phyloP scores from a whole-genome alignment of 768 basidiomycete species.

The Phaeolepiota aurea region DNA sequence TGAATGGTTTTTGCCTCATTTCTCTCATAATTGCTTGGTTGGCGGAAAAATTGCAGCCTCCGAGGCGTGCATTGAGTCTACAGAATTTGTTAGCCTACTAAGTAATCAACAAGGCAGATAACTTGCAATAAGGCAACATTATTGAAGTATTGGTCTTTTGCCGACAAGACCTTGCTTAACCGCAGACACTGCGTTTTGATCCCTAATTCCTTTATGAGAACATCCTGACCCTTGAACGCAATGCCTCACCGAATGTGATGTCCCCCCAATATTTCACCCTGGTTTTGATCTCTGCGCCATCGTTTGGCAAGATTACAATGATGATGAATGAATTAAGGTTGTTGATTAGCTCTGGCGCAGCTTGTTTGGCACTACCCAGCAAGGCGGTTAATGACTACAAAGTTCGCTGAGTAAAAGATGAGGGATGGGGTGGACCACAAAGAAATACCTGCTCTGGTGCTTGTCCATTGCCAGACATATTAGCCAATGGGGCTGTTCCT shows the following conservation, averaged over 20 bases:
- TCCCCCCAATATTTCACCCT: slow-evolving; percentile 54
- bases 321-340: slow-evolving; percentile 20
- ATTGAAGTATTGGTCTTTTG: slow-evolving; percentile 44
- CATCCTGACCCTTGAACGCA: too few species aligned
- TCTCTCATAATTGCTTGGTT: slow-evolving; percentile 11
- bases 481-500: too few species aligned
- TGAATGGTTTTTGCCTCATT: slow-evolving; percentile 17
- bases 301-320: slow-evolving; percentile 42
- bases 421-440: too few species aligned
- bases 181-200: slow-evolving; percentile 37
- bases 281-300: slow-evolving; percentile 34
- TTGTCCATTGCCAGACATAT: not conserved
- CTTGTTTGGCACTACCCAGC: slow-evolving; percentile 6
- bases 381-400: too few species aligned
- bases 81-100: not conserved
- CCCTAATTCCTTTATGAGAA: too few species aligned
- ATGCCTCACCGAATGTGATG: slow-evolving; percentile 13
- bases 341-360: not conserved
- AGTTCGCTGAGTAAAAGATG: not conserved
- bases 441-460: not conserved
- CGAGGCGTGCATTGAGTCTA: slow-evolving; percentile 49
- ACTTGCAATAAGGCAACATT: slow-evolving; percentile 48
- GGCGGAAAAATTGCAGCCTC: slow-evolving; percentile 37
- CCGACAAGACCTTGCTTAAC: slow-evolving; percentile 19
- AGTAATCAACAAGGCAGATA: not conserved